Percentiles rank a stretch among this genome's conserved stretches.
These are phyloP conservation scores for Dioscorea zingiberensis DNA, from an alignment of 106 monocot genomes.

Conservation along the genomic window DNA sequence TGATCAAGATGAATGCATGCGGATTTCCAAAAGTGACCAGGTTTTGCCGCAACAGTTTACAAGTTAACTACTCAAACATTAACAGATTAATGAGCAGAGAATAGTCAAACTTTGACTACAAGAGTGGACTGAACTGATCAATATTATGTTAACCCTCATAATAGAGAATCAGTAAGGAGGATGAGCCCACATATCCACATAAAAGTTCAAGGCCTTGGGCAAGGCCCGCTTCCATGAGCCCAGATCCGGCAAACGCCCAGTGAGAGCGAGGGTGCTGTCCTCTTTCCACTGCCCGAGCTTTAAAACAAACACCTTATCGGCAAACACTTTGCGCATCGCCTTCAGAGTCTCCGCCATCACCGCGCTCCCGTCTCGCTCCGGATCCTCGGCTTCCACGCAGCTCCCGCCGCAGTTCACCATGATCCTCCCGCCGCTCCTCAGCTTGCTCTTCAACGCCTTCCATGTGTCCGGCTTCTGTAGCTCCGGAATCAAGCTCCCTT, in stretches of 20 bases:
- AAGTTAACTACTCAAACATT: no score
- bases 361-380: constrained; percentile 39
- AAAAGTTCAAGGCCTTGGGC: constrained; percentile 32
- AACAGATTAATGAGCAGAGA: no score
- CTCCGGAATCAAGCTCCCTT: constrained; percentile 61
- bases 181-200: constrained; percentile 64
- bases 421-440: constrained; percentile 51
- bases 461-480: constrained; percentile 62
- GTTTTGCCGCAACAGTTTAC: no score
- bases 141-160: no score
- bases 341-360: constrained; percentile 59
- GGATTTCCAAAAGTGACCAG: no score
- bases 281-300: constrained; percentile 32
- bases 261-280: constrained; percentile 62
- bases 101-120: no score
- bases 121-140: no score
- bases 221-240: constrained; percentile 51
- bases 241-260: constrained; percentile 35
- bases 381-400: constrained; percentile 79
- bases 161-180: no score
- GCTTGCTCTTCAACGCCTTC: constrained; percentile 35
- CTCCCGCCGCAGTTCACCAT: constrained; percentile 89
- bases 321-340: constrained; percentile 47
- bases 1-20: no score
- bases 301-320: constrained; percentile 42